These are phyloP conservation scores for Gracilaria gracilis DNA, from an alignment of 23 red algal genomes.

Conservation along the genomic window DNA sequence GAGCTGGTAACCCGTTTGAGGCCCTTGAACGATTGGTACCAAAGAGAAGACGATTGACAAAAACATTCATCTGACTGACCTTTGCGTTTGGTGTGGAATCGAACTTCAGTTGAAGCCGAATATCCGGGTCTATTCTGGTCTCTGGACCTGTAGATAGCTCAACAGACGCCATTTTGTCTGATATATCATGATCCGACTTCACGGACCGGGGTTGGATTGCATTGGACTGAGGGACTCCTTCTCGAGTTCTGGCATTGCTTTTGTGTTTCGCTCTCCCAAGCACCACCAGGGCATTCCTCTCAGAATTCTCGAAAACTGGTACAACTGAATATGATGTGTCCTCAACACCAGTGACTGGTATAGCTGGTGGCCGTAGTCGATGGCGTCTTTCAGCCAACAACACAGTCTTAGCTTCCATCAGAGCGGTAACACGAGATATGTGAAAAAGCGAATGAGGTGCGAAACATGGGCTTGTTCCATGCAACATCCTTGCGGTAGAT, in stretches of 20 bases:
- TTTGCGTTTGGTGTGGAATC: conserved; percentile 25
- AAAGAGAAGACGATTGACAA: conserved; percentile 40
- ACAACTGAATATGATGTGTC: neutral
- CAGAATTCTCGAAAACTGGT: neutral
- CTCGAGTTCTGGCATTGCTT: neutral
- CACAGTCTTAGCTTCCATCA: conserved; percentile 61
- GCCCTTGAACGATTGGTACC: conserved; percentile 3
- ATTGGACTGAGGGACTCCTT: neutral
- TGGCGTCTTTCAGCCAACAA: conserved; percentile 43
- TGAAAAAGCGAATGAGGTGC: conserved; percentile 52
- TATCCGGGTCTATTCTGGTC: conserved; percentile 38
- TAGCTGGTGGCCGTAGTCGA: neutral
- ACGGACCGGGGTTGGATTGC: neutral
- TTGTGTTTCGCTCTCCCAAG: neutral
- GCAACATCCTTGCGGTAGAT: conserved; percentile 51
- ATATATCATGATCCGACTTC: neutral
- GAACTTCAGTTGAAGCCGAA: conserved; percentile 60
- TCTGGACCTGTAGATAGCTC: neutral
- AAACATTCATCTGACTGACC: conserved; percentile 47
- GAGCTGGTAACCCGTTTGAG: neutral
- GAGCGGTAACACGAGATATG: conserved; percentile 37
- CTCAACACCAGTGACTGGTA: too few species aligned
- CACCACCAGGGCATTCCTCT: neutral
- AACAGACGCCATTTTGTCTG: neutral
- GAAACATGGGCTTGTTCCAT: conserved; percentile 43